Evolutionary conservation across 1,139 yeast genomes (phyloP).

Genomic region (Blastobotrys raffinosifermentans): DNA sequence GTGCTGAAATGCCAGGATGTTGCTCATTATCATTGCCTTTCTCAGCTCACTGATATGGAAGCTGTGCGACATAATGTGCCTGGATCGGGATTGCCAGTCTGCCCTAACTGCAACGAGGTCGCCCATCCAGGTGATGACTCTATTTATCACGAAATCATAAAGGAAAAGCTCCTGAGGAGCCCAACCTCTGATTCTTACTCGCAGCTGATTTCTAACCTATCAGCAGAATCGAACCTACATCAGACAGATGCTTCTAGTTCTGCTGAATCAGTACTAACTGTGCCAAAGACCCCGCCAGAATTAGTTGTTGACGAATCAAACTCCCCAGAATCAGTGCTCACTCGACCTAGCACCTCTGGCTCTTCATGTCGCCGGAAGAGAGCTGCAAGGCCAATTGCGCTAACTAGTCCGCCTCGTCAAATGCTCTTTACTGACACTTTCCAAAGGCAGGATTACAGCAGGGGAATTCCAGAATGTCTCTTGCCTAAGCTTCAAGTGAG

Average conservation of each 20-base stretch:
- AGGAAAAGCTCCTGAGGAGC: conserved; percentile 15
- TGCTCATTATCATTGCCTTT: conserved; percentile 25
- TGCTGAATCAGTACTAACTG: no score
- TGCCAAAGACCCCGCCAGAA: no score
- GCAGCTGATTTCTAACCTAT: no score
- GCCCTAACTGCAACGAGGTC: conserved; percentile 24
- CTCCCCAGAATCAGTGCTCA: no score
- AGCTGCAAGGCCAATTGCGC: conserved; percentile 8
- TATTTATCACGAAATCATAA: conserved; percentile 21
- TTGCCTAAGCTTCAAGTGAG: not conserved
- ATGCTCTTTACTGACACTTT: conserved; percentile 14
- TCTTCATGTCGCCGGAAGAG: no score
- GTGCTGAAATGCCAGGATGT: conserved; percentile 23
- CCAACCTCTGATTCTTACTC: no score
- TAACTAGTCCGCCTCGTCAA: conserved; percentile 9
- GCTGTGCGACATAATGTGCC: conserved; percentile 10
- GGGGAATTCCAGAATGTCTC: no score
- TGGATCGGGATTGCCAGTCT: conserved; percentile 20
- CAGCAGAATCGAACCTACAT: no score
- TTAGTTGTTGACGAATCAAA: no score
- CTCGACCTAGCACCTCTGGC: no score
- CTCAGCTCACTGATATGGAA: conserved; percentile 17
- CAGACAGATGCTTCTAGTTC: no score
- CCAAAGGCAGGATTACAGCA: no score
- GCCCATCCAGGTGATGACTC: conserved; percentile 21